Conservation (phyloP, 768 basidiomycete genomes). For the Boletus rubescentipes region DNA sequence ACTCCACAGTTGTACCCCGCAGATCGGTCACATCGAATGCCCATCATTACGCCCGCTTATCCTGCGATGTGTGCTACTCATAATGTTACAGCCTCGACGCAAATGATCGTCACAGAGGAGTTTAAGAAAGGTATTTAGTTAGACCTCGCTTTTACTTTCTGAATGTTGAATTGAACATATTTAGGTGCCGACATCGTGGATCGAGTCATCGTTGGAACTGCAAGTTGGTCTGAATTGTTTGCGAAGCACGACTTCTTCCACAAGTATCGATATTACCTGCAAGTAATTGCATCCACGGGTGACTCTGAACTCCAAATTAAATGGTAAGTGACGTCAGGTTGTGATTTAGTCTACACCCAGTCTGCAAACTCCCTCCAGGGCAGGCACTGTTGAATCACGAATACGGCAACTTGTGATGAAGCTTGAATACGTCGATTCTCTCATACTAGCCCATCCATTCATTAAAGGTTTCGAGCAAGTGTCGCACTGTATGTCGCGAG, state of each 20-base stretch:
- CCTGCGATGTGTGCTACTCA: constrained; percentile 99
- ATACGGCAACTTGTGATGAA: constrained; percentile 97
- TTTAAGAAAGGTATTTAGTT: constrained; percentile 75
- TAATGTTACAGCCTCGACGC: constrained; percentile 94
- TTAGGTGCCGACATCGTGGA: constrained; percentile 91
- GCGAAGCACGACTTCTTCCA: constrained; percentile 95
- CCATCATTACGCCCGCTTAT: constrained; percentile 98
- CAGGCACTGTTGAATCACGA: constrained; percentile 98
- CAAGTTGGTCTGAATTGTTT: constrained; percentile 92
- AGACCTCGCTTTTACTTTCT: not conserved
- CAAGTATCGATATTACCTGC: constrained; percentile 94
- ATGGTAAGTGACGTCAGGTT: constrained; percentile 58
- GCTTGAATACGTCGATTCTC: constrained; percentile 91
- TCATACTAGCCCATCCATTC: constrained; percentile 92
- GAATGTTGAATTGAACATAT: constrained; percentile 14
- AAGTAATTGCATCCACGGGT: constrained; percentile 90
- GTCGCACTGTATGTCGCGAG: constrained; percentile 78
- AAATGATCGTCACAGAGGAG: constrained; percentile 94
- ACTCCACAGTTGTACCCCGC: constrained; percentile 76
- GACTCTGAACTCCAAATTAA: constrained; percentile 85
- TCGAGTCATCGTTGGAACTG: constrained; percentile 80
- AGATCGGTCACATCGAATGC: constrained; percentile 96
- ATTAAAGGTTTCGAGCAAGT: constrained; percentile 91
- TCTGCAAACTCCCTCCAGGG: constrained; percentile 40
- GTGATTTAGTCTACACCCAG: not conserved